Base-by-base conservation (phyloP, 2,329 filamentous ascomycete genomes). In the Paecilomyces sp. region DNA sequence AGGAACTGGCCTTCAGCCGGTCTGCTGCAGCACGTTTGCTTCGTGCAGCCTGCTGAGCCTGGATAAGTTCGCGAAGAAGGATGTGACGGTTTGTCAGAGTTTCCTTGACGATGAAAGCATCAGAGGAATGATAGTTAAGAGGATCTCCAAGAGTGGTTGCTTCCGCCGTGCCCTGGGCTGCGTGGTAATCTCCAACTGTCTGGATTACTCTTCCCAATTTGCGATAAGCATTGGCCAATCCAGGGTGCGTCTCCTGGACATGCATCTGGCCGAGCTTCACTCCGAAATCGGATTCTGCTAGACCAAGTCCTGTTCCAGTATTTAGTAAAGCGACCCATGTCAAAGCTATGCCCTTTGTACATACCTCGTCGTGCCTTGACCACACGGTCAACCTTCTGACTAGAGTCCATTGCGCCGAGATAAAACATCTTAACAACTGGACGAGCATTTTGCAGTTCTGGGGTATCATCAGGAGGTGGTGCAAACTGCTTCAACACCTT, bases 401-500 rank as follows among this genome's bases (percentile, higher is more conserved):
- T 91, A n/a, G 91, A 87, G 72, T 97, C 94, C 91, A 99, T 96
- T 6, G 91, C 88, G 22, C 91, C 91, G 24, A 99, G 81, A 71
- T 99, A 99, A 73, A 99, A 97, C 55, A 92, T 83, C 79, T 99
- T 99, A 41, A 97, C 94, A 52, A 91, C 82, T 0, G 94, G 94
- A 57, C 94, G 85, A 22, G 92, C 92, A 68, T 94, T 88, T 64
- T 93, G 88, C 58, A 99, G 82, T 78, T 99, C 94, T 9, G 93
- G 92, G 1, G 94, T 97, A 74, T 99, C 94, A 75, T 99, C 94
- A 12, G 94, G 92, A 0, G 94, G 94, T 33, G 94, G 94, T 41
- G 94, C 93, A 76, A 99, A 99, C 75, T 99, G 94, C 82, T 99
- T 99, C 73, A 99, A 82, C 62, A 97, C 89, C 79, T 97, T 97